A percentile compares a stretch with the other conserved stretches of the same genome.
These are phyloP conservation scores for Colletotrichum godetiae DNA, from an alignment of 2,329 filamentous ascomycete genomes.

Conservation along the genomic window DNA sequence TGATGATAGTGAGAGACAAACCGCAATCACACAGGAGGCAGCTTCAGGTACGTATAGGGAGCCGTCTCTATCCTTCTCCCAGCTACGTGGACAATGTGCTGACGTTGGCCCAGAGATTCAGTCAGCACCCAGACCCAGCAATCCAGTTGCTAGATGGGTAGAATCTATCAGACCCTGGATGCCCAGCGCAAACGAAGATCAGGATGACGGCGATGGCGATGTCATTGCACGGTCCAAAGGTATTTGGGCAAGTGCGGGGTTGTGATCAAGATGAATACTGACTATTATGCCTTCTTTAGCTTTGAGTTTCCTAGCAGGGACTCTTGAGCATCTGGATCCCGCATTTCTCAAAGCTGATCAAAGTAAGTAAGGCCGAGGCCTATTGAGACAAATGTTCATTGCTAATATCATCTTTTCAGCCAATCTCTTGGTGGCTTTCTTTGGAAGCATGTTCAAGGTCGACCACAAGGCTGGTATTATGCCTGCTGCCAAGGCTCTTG, in stretches of 20 bases:
- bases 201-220: slow-evolving; percentile 54
- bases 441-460: slow-evolving; percentile 68
- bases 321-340: slow-evolving; percentile 59
- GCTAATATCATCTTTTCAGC: slow-evolving; percentile 45
- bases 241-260: slow-evolving; percentile 37
- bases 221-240: slow-evolving; percentile 66
- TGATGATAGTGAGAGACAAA: slow-evolving; percentile 56
- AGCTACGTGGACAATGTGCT: not conserved
- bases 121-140: slow-evolving; percentile 53
- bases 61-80: not conserved
- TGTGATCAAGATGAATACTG: not conserved
- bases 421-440: slow-evolving; percentile 63
- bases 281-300: slow-evolving; percentile 47
- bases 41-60: slow-evolving; percentile 49
- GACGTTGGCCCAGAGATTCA: slow-evolving; percentile 54
- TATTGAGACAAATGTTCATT: slow-evolving; percentile 53
- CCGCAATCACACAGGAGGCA: slow-evolving; percentile 56
- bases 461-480: slow-evolving; percentile 70
- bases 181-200: slow-evolving; percentile 51
- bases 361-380: slow-evolving; percentile 45
- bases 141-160: slow-evolving; percentile 65
- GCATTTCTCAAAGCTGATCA: slow-evolving; percentile 62
- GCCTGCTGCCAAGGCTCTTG: slow-evolving; percentile 64
- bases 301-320: slow-evolving; percentile 66
- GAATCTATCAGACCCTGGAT: slow-evolving; percentile 67